Conservation (phyloP, 1,284 basidiomycete species). For the Cutaneotrichosporon cavernicola region DNA sequence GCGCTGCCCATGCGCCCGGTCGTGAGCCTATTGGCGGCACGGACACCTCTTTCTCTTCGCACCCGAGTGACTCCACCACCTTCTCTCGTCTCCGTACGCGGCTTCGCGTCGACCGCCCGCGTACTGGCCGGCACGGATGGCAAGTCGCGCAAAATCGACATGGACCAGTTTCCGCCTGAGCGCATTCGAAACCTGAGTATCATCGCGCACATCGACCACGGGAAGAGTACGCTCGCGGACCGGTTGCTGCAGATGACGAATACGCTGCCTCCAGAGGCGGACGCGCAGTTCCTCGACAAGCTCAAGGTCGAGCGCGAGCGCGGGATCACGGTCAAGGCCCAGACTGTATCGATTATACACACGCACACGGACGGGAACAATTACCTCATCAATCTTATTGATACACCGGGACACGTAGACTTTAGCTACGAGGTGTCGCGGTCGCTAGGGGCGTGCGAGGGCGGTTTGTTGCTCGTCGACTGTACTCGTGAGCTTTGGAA, state of each 20-base stretch:
- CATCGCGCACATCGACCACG: slow-evolving; percentile 89
- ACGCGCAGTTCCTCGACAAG: slow-evolving; percentile 86
- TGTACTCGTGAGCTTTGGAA: slow-evolving; percentile 63
- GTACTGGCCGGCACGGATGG: slow-evolving; percentile 3
- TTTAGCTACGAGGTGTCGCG: slow-evolving; percentile 96
- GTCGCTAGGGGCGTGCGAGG: slow-evolving; percentile 89
- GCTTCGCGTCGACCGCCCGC: slow-evolving; percentile 13
- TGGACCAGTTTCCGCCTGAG: slow-evolving; percentile 71
- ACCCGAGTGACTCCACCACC: neutral
- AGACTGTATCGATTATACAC: slow-evolving; percentile 89
- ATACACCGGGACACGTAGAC: slow-evolving; percentile 96
- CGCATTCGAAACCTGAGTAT: slow-evolving; percentile 90
- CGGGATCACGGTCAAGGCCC: slow-evolving; percentile 75
- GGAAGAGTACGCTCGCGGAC: slow-evolving; percentile 89
- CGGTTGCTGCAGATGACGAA: slow-evolving; percentile 81
- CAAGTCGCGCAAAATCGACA: slow-evolving; percentile 53
- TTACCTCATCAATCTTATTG: slow-evolving; percentile 90
- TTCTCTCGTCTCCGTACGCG: slow-evolving; percentile 12
- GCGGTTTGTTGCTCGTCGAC: slow-evolving; percentile 85
- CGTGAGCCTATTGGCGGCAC: neutral
- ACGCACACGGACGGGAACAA: slow-evolving; percentile 59
- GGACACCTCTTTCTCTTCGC: neutral
- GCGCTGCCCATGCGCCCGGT: neutral
- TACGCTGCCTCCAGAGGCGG: slow-evolving; percentile 67
- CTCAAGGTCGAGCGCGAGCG: slow-evolving; percentile 82